Conservation (phyloP, 2,329 filamentous ascomycete genomes). For the Cercospora zeina region DNA sequence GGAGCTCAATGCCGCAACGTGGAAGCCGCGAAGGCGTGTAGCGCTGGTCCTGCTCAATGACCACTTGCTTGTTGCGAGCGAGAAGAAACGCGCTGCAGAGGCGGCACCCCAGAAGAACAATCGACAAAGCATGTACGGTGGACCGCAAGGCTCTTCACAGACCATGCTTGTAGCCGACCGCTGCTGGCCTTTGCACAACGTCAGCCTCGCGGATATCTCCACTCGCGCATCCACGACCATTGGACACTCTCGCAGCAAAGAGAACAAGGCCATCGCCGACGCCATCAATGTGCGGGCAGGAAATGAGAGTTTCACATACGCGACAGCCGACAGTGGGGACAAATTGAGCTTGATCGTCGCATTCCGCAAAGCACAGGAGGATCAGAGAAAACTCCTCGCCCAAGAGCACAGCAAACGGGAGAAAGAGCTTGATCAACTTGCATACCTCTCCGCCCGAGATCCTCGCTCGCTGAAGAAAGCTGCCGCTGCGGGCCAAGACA, state of each 20-base stretch:
- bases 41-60: conserved; percentile 93
- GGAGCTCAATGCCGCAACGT: conserved; percentile 94
- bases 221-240: conserved; percentile 37
- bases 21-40: conserved; percentile 86
- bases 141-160: conserved; percentile 48
- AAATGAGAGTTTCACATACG: conserved; percentile 90
- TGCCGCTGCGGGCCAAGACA: conserved; percentile 45
- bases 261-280: conserved; percentile 64
- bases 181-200: conserved; percentile 90
- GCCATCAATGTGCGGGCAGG: conserved; percentile 89
- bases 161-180: conserved; percentile 84
- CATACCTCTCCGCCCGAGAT: conserved; percentile 38
- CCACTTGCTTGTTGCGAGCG: conserved; percentile 86
- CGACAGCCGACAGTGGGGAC: conserved; percentile 70
- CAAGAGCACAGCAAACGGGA: conserved; percentile 86
- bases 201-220: conserved; percentile 87
- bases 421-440: conserved; percentile 51
- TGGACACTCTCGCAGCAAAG: conserved; percentile 43
- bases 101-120: conserved; percentile 32
- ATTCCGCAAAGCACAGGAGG: conserved; percentile 88
- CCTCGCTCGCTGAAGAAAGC: conserved; percentile 61
- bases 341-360: conserved; percentile 82
- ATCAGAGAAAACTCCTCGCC: conserved; percentile 80
- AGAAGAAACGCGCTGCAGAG: conserved; percentile 71
- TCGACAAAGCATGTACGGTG: conserved; percentile 36